Conservation (phyloP, 768 basidiomycete genomes). For the Pulveroboletus sp. region DNA sequence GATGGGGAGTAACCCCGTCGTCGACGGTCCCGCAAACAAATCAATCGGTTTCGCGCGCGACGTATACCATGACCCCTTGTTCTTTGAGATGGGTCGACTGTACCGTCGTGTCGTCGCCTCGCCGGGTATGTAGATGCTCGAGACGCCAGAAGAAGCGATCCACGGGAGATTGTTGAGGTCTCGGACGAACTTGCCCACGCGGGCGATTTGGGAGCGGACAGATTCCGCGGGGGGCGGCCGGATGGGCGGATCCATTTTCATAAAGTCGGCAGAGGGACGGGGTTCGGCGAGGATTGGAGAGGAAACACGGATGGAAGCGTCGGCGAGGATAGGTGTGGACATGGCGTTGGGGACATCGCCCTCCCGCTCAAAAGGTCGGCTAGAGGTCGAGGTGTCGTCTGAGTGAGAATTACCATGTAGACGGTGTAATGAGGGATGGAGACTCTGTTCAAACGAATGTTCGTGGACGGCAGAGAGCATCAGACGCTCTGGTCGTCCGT, state of each 20-base stretch:
- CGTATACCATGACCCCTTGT: slow-evolving; percentile 28
- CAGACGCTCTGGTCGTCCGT: slow-evolving; percentile 23
- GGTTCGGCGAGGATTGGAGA: slow-evolving; percentile 41
- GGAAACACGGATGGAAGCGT: slow-evolving; percentile 21
- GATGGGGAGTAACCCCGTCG: slow-evolving; percentile 23
- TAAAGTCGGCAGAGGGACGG: slow-evolving; percentile 42
- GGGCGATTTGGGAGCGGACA: slow-evolving; percentile 33
- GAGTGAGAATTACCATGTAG: slow-evolving; percentile 19
- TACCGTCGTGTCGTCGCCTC: slow-evolving; percentile 26
- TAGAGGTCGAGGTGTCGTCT: slow-evolving; percentile 20
- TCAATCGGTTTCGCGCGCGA: slow-evolving; percentile 27
- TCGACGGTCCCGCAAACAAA: slow-evolving; percentile 30
- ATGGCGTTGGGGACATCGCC: slow-evolving; percentile 26
- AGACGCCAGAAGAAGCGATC: slow-evolving; percentile 42
- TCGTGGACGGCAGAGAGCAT: slow-evolving; percentile 24
- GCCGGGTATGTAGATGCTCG: slow-evolving; percentile 45
- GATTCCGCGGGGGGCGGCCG: slow-evolving; percentile 35
- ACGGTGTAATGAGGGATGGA: slow-evolving; percentile 9
- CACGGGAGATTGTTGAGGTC: slow-evolving; percentile 43
- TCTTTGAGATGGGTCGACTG: slow-evolving; percentile 25
- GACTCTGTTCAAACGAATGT: slow-evolving; percentile 16
- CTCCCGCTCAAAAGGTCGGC: slow-evolving; percentile 21
- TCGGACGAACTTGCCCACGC: slow-evolving; percentile 34
- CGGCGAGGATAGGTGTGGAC: slow-evolving; percentile 26
- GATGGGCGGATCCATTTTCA: slow-evolving; percentile 44